phyloP scores from a whole-genome alignment of 1,284 basidiomycete species.

The Sporisorium exsertum region DNA sequence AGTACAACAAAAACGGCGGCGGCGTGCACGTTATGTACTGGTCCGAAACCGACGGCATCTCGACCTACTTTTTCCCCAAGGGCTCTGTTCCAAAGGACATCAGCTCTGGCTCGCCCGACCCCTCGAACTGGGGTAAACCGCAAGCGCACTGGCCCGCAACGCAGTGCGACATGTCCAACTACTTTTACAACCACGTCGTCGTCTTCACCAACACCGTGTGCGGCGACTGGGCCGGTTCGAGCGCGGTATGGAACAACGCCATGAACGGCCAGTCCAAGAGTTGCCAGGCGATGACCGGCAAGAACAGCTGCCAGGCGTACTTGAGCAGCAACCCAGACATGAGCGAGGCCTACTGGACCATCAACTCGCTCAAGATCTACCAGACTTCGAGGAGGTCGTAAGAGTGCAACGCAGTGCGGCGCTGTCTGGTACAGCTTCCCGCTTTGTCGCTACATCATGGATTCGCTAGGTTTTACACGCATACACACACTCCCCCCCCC shows the following conservation, averaged over 20 bases:
- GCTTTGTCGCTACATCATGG: not conserved
- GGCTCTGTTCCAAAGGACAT: slow-evolving; percentile 72
- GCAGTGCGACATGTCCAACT: slow-evolving; percentile 72
- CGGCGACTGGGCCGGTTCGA: slow-evolving; percentile 52
- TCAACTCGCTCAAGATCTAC: slow-evolving; percentile 58
- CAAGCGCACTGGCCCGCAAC: slow-evolving; percentile 73
- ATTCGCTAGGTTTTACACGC: slow-evolving; percentile 2
- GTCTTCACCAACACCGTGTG: slow-evolving; percentile 57
- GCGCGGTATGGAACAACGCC: slow-evolving; percentile 43
- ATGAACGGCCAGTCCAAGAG: slow-evolving; percentile 52
- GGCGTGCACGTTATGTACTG: slow-evolving; percentile 70
- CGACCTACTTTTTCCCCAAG: slow-evolving; percentile 75
- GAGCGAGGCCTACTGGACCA: slow-evolving; percentile 54
- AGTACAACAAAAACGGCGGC: slow-evolving; percentile 76
- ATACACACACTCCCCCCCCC: slow-evolving; percentile 4
- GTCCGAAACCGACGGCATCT: slow-evolving; percentile 70
- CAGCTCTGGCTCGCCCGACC: slow-evolving; percentile 65
- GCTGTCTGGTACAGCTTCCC: slow-evolving; percentile 9
- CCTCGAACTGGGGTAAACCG: slow-evolving; percentile 72
- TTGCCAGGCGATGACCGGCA: slow-evolving; percentile 44
- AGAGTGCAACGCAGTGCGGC: not conserved
- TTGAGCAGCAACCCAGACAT: slow-evolving; percentile 40
- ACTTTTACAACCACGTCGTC: slow-evolving; percentile 67
- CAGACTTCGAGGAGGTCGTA: slow-evolving; percentile 47
- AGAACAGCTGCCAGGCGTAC: slow-evolving; percentile 34